A percentile compares a stretch with the other conserved stretches of the same genome.
Conservation (phyloP, 345 rosid species). For the Acer saccharum region DNA sequence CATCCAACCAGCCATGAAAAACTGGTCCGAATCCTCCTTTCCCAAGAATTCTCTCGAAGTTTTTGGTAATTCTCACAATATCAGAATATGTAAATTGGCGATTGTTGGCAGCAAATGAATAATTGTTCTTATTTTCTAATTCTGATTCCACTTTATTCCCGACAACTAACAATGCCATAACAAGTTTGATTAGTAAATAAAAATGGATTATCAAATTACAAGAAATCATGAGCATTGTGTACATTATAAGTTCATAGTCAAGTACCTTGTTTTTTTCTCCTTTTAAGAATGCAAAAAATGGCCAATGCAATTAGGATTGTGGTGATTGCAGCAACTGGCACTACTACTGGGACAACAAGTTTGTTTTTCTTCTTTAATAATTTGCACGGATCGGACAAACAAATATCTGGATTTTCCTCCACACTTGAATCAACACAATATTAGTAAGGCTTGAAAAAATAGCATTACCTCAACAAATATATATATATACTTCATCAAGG, state of each 20-base stretch:
- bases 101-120: slow-evolving; percentile 25
- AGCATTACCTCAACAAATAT: no score
- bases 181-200: neutral
- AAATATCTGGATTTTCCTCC: slow-evolving; percentile 44
- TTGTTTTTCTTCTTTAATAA: slow-evolving; percentile 26
- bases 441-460: neutral
- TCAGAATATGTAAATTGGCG: slow-evolving; percentile 21
- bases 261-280: slow-evolving; percentile 29
- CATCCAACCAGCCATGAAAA: slow-evolving; percentile 28
- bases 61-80: slow-evolving; percentile 25
- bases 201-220: no score
- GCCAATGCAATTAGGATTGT: slow-evolving; percentile 25
- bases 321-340: slow-evolving; percentile 26
- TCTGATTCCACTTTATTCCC: neutral
- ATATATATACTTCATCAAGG: no score
- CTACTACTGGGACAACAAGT: slow-evolving; percentile 35
- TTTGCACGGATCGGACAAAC: slow-evolving; percentile 39
- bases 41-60: slow-evolving; percentile 26
- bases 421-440: slow-evolving; percentile 23
- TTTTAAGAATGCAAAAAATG: slow-evolving; percentile 25
- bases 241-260: no score
- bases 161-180: neutral
- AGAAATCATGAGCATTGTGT: no score
- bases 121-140: neutral
- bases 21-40: slow-evolving; percentile 36